Evolutionary conservation across 495 filamentous ascomycete genomes (phyloP), one percentile per base, ranked within the genome.

Genomic region (Amniculicola lignicola): DNA sequence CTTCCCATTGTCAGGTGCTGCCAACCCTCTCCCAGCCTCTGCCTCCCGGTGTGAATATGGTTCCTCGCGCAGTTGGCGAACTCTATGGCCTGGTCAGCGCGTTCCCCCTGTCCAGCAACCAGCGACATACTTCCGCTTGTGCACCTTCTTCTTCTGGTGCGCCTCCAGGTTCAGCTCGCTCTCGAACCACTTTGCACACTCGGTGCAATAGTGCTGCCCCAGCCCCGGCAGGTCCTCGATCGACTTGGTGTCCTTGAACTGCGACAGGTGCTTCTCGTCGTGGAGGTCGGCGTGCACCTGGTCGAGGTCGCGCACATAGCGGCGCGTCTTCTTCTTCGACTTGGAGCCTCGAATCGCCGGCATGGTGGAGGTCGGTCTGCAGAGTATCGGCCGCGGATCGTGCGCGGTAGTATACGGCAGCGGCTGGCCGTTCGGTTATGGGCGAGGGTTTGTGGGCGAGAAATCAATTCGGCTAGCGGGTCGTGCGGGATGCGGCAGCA

Each of bases 171-270:
- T 93, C 62, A 81, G 71, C 44, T 94, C 89, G 48, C 82, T 86
- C 72, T 96, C 93, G 69, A 92, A 96, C 85, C 87, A 96, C 74
- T 95, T 96, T 33, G 90, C 83, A 66, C 92, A 98, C 73, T 95
- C 88, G n/a, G 86, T 76, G 69, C 92, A 98, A 68, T 95, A 96
- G 59, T 80, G 84, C 64, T 77, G 74, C 4, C 92, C 92, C 23
- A 96, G 74, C 0, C 82, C 91, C 5, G 92, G 93, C 14, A 93
- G 79, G 61, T 96, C 92, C 67, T 95, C 92, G 16, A 79, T 72
- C 22, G 87, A 85, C 63, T 95, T 92, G 39, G 83, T 77, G 25
- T 81, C 80, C 64, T 89, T 88, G 77, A 84, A 86, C 43, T 87
- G 80, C 33, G 78, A 72, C 21, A 98, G 81, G 67, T 95, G 90